Evolutionary conservation across 352 stramenopile genomes (phyloP).

Genomic region (Phytophthora melonis): DNA sequence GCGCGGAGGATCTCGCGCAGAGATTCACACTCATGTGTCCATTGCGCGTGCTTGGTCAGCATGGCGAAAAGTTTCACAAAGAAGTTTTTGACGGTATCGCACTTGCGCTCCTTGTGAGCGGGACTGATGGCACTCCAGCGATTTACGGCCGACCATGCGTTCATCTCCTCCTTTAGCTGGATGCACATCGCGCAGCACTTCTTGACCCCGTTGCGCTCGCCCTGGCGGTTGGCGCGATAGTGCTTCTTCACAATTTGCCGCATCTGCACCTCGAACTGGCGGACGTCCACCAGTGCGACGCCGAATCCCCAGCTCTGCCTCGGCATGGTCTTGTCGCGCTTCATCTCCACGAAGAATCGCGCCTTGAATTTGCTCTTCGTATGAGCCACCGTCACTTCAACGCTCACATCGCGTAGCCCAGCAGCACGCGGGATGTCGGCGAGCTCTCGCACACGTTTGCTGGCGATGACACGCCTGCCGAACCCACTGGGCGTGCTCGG

Average conservation of each 20-base stretch:
- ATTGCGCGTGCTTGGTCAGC: conserved; percentile 48
- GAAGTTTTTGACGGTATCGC: conserved; percentile 50
- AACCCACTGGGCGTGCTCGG: conserved; percentile 20
- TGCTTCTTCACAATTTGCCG: conserved; percentile 49
- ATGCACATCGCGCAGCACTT: conserved; percentile 53
- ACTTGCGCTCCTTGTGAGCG: conserved; percentile 61
- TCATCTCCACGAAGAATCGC: conserved; percentile 70
- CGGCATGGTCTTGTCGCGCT: conserved; percentile 30
- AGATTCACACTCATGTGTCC: conserved; percentile 55
- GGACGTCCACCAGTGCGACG: conserved; percentile 51
- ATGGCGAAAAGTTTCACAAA: conserved; percentile 58
- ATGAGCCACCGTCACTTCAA: conserved; percentile 63
- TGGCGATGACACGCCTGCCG: conserved; percentile 17
- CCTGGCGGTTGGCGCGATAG: conserved; percentile 26
- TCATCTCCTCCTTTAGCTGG: conserved; percentile 51
- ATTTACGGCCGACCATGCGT: conserved; percentile 50
- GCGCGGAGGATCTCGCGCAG: conserved; percentile 62
- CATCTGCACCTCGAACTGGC: conserved; percentile 49
- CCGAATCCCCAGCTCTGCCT: conserved; percentile 49
- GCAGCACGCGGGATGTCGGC: conserved; percentile 67
- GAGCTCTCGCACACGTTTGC: conserved; percentile 51
- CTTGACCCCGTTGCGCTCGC: conserved; percentile 35
- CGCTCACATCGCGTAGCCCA: conserved; percentile 55
- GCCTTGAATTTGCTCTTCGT: conserved; percentile 49
- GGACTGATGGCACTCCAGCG: conserved; percentile 55